Evolutionary conservation across 2,329 filamentous ascomycete species (phyloP).

Genomic region (Colletotrichum sp.): DNA sequence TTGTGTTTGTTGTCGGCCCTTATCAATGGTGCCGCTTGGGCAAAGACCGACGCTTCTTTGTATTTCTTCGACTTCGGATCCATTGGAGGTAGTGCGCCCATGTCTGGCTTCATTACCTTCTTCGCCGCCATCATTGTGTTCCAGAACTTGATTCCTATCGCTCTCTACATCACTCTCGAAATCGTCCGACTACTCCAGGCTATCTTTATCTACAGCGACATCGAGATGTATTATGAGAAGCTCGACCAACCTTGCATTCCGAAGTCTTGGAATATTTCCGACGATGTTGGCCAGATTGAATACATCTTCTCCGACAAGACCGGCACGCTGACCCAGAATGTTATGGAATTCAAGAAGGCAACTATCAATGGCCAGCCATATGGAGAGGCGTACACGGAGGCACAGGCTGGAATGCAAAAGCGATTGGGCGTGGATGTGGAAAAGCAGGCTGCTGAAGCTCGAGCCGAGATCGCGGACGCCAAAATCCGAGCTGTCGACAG

Average conservation of each 20-base stretch:
- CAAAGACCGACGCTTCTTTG: conserved; percentile 74
- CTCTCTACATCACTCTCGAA: conserved; percentile 95
- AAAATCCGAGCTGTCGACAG: conserved; percentile 74
- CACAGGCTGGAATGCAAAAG: conserved; percentile 94
- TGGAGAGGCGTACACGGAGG: conserved; percentile 97
- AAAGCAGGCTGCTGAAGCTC: conserved; percentile 74
- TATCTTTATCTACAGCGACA: conserved; percentile 96
- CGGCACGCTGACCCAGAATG: conserved; percentile 87
- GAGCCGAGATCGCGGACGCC: conserved; percentile 79
- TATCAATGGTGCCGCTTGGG: conserved; percentile 85
- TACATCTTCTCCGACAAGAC: conserved; percentile 99
- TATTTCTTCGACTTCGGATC: conserved; percentile 86
- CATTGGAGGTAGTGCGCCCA: conserved; percentile 73
- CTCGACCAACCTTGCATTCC: conserved; percentile 95
- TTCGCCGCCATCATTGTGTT: conserved; percentile 95
- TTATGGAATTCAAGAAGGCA: conserved; percentile 99
- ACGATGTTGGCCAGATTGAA: conserved; percentile 96
- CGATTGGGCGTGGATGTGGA: conserved; percentile 87
- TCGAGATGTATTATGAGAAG: conserved; percentile 95
- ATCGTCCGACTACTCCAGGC: conserved; percentile 93
- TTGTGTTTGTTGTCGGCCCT: conserved; percentile 91
- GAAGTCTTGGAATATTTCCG: conserved; percentile 98
- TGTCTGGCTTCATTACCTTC: conserved; percentile 95
- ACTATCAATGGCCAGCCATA: conserved; percentile 97
- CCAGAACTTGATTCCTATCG: conserved; percentile 98